These are phyloP conservation scores for Tothia fuscella DNA, from an alignment of 2,329 filamentous ascomycete genomes.

Conservation along the genomic window DNA sequence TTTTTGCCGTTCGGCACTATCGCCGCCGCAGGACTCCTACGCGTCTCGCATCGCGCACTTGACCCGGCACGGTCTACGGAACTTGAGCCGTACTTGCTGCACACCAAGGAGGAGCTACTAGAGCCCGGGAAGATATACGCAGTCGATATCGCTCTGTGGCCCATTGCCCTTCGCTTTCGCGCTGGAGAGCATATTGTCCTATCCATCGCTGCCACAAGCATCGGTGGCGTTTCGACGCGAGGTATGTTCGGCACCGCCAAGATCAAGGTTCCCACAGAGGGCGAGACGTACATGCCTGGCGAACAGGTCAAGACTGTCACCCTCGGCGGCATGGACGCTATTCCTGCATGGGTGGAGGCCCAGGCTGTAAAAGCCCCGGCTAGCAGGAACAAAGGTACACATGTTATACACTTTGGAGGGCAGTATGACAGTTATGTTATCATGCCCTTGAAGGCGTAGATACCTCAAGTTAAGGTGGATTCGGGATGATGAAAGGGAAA, in stretches of 20 bases:
- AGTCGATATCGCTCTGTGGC: conserved; percentile 1
- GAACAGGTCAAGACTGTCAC: background rate
- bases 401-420: conserved; percentile 5
- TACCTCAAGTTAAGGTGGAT: no score
- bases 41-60: conserved; percentile 2
- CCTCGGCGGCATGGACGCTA: background rate
- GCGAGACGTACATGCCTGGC: background rate
- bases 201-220: background rate
- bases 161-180: background rate
- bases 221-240: background rate
- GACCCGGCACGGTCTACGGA: conserved; percentile 1
- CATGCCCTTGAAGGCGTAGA: background rate
- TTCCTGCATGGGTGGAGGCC: background rate
- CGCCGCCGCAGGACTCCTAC: background rate
- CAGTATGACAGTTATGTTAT: conserved; percentile 2
- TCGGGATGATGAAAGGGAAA: no score
- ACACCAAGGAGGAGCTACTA: background rate
- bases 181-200: background rate
- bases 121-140: background rate
- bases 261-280: background rate
- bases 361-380: background rate
- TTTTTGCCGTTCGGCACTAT: background rate
- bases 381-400: background rate
- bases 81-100: background rate
- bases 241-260: background rate